Conservation (phyloP, 106 monocot genomes). For the Xerophyta viscosa region DNA sequence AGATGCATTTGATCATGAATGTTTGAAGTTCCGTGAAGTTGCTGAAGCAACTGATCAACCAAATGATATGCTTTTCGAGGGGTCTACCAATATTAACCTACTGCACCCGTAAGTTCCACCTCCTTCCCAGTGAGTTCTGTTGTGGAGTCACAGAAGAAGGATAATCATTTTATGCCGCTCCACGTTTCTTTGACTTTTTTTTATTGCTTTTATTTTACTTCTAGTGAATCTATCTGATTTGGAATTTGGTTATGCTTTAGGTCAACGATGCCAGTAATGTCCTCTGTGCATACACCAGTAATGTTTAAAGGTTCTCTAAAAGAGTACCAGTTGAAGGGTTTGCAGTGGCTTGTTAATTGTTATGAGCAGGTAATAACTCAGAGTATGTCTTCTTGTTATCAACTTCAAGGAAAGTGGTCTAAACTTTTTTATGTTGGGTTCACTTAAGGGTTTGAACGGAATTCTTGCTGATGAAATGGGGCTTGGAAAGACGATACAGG, state of each 20-base stretch:
- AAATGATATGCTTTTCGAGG: conserved; percentile 44
- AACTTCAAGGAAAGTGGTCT: not conserved
- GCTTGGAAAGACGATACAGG: conserved; percentile 97
- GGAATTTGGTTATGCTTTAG: conserved; percentile 15
- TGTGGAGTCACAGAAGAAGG: too few species aligned
- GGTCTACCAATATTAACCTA: conserved; percentile 68
- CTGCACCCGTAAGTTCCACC: conserved; percentile 76
- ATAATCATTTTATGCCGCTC: too few species aligned
- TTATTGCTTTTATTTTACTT: too few species aligned
- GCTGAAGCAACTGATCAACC: conserved; percentile 26
- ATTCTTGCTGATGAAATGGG: conserved; percentile 99
- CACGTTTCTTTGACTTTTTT: too few species aligned
- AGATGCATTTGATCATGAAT: conserved; percentile 84
- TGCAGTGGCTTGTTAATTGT: conserved; percentile 99
- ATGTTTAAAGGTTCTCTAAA: conserved; percentile 87
- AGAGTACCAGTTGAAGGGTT: conserved; percentile 94
- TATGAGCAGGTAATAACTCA: conserved; percentile 78
- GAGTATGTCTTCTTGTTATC: not conserved
- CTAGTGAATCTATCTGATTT: not conserved
- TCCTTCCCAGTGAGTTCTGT: not conserved
- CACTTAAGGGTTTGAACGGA: conserved; percentile 82
- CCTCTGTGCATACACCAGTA: conserved; percentile 83
- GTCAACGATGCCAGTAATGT: conserved; percentile 90
- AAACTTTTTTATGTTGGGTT: not conserved
- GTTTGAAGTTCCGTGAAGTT: conserved; percentile 55